A percentile compares a stretch with the other conserved stretches of the same genome.
These are phyloP conservation scores for Ceratobasidium papillatum DNA, from an alignment of 1,284 basidiomycete species.

Conservation along the genomic window DNA sequence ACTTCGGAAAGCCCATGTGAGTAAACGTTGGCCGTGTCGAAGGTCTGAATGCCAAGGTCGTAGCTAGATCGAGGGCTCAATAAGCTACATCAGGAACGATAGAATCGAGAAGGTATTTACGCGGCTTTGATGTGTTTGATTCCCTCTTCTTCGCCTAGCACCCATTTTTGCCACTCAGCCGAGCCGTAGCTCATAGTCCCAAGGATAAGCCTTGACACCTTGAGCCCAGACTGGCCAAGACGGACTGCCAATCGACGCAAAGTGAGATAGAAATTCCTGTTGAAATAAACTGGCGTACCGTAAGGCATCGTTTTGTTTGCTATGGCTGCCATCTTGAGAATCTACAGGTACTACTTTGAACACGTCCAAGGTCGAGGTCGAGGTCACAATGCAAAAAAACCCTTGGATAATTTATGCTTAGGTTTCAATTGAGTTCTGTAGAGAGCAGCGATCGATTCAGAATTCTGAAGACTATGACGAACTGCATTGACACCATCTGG, in stretches of 20 bases:
- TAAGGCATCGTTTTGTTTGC: slow-evolving; percentile 6
- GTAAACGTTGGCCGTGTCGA: slow-evolving; percentile 60
- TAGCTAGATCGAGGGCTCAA: too few species aligned
- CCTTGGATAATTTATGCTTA: too few species aligned
- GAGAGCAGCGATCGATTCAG: not conserved
- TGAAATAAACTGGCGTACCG: not conserved
- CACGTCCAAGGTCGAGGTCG: too few species aligned
- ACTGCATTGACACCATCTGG: not conserved
- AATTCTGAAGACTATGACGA: not conserved
- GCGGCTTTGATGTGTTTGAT: slow-evolving; percentile 49
- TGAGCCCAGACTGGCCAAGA: slow-evolving; percentile 48
- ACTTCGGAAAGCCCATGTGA: slow-evolving; percentile 54
- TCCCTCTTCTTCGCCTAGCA: slow-evolving; percentile 49
- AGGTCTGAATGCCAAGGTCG: slow-evolving; percentile 51
- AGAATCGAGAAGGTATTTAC: slow-evolving; percentile 2
- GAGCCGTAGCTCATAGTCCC: slow-evolving; percentile 50
- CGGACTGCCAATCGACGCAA: slow-evolving; percentile 45
- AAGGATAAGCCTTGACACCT: slow-evolving; percentile 50
- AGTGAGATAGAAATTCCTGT: too few species aligned
- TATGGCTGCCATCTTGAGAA: not conserved
- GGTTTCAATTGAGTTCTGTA: not conserved
- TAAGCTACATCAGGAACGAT: too few species aligned
- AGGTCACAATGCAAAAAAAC: too few species aligned
- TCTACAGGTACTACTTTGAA: too few species aligned
- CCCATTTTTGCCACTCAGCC: slow-evolving; percentile 47